Base-by-base conservation (phyloP, 1,139 yeast genomes). In the Zygosaccharomyces pseudobailii region DNA sequence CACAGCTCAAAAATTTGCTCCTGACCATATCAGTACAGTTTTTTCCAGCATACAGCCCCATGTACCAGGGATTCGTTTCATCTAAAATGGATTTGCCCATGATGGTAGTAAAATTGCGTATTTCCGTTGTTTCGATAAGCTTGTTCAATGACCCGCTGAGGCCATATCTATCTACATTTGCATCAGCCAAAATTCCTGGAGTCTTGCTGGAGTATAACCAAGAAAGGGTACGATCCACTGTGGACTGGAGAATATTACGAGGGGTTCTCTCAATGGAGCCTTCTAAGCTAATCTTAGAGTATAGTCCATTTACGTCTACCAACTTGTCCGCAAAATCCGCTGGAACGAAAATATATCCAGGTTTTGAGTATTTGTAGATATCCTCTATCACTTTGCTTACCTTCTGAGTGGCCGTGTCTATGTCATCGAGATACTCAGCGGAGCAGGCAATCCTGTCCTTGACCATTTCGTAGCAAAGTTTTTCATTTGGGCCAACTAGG, bases 341-440 rank as follows among this genome's bases (percentile, higher is more conserved):
- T 2, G 96, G 96, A 38, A 88, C 65, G 61, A 79, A 86, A 49
- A 88, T 68, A 61, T 84, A 87, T 6, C 95, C 96, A 0, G 96
- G 96, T 61, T 84, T 78, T 25, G 84, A 80, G 48, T 75, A 73
- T 38, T 67, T 71, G 55, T 78, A 70, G 28, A 87, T 79, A 28
- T 75, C 71, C 38, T 63, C 61, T 52, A 88, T 76, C 4, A 87
- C 87, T 25, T 70, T 70, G 63, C 88, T 96, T 47, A 88, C 74
- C 59, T 78, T 75, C 27, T 70, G 70, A 23, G 79, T 71, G 1
- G 80, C 83, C 8, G 68, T 64, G 3, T 70, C 66, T 27, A 80
- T 73, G 50, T 73, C 70, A 40, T 71, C 72, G 51, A 87, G 68
- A 36, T 78, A 70, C 62, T 81, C 89, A 30, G 74, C 73, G 35